Conservation (phyloP, 352 stramenopile genomes). For the Thalassiosira pacifica region DNA sequence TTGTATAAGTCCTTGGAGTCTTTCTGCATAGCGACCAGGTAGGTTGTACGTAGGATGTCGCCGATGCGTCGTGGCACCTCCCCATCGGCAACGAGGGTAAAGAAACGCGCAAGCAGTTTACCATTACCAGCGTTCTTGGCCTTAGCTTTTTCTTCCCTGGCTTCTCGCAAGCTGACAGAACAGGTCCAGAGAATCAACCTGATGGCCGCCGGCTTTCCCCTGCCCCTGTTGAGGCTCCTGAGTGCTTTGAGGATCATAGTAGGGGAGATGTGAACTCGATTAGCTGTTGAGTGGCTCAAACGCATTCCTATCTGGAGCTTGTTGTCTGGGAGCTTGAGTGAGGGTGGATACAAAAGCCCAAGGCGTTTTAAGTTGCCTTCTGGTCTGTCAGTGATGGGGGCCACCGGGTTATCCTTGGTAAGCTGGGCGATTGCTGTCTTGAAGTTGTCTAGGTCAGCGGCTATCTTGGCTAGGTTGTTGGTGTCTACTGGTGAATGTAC, state of each 20-base stretch:
- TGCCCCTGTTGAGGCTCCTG: too few relatives aligned
- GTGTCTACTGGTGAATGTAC: neutral
- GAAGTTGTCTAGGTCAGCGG: slow-evolving; percentile 6
- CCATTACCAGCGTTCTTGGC: neutral
- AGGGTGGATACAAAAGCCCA: too few relatives aligned
- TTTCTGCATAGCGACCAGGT: slow-evolving; percentile 33
- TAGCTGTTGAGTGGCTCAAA: too few relatives aligned
- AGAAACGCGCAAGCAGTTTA: neutral
- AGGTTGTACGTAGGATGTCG: neutral
- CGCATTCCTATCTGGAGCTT: too few relatives aligned
- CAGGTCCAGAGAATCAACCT: neutral
- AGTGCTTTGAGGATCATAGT: too few relatives aligned
- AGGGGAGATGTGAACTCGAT: too few relatives aligned
- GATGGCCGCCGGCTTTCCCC: neutral
- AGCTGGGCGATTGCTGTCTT: neutral
- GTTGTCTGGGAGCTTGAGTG: too few relatives aligned
- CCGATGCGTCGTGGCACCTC: neutral
- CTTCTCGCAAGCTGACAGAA: neutral
- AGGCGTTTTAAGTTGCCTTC: too few relatives aligned
- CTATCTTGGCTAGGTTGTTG: neutral
- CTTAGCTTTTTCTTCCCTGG: neutral
- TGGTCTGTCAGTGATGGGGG: neutral
- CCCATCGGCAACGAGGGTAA: neutral
- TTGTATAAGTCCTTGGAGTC: slow-evolving; percentile 33
- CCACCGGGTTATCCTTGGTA: neutral